Evolutionary conservation across 345 rosid genomes (phyloP), one percentile per base, ranked within the genome.

Genomic region (Citrus glauca): DNA sequence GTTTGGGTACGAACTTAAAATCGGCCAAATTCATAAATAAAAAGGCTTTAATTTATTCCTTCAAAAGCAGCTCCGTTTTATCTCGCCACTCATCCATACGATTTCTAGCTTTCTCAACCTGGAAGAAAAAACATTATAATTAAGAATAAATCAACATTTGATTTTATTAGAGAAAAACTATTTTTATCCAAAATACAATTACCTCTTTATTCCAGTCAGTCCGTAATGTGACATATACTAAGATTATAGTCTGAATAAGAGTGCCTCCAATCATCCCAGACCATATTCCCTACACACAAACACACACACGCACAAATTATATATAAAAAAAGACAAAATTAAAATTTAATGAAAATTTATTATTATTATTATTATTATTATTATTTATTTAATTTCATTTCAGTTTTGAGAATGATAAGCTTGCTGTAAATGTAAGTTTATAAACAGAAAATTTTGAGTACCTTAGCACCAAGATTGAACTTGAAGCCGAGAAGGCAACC

Each of bases 201-300:
- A 88, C 94, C 90, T 93, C 95, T 79, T 80, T 78, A 55, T 82
- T 80, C 95, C 95, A 93, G 64, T 93, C 87, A 4, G 98, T 87
- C 45, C 87, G 66, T 27, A 59, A 69, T 0, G 94, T 91, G 27
- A 88, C 85, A 70, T 83, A 84, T 16, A 90, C 6, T 24, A 90
- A 80, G 35, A 90, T 91, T 0, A 85, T 0, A 8, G 92, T 89
- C 73, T 91, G 95, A 80, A 93, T 77, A 16, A 85, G 35, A 1
- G 92, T 89, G 2, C 94, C 94, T 5, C 87, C 92, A 53, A 93
- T 84, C 97, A 91, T 93, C 5, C 98, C 98, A 1, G 85, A 78
- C 96, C 97, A 92, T 57, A 93, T 88, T 66, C 95, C 98, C 95
- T 89, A 37, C 78, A 69, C 19, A 48, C 14, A 42, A 13, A 2